Base-by-base conservation (phyloP, 2,329 filamentous ascomycete genomes). In the Fusarium euwallaceae region DNA sequence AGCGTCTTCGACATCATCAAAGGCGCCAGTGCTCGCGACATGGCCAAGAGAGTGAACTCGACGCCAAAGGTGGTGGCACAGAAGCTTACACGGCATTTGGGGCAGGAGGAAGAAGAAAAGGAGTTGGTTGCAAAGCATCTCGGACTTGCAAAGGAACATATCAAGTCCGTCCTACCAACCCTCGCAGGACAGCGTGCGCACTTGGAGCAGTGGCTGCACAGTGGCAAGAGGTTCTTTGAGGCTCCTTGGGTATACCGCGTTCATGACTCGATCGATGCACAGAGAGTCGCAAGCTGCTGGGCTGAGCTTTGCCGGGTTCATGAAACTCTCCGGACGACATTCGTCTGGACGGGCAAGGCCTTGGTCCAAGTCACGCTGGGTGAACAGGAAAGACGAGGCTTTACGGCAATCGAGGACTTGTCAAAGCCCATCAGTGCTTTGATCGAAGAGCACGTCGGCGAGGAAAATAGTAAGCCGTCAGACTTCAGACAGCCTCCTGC, bases 1-100 rank as follows among this genome's bases (percentile, higher is more conserved):
- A 63, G 58, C 4, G 70, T 72, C 2, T 60, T 72, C 8, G 66
- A 73, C 17, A 70, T 72, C n/a, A 73, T 72, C 56, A 72, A 66
- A 4, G 71, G 71, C 0, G 45, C 59, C 0, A 74, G 39, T 12
- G 29, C 67, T 12, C 14, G 20, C 1, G 62, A 73, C 4, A 64
- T 73, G 6, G n/a, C 56, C 2, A 48, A 16, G 22, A 27, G 7
- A 11, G 4, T 17, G 6, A 12, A 11, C 11, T 51, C 22, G 4
- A 29, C 60, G 1, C 60, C n/a, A n/a, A 51, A 51, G 20, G 14
- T 4, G 4, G 14, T 37, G 9, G 20, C 17, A 20, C 29, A 51
- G 4, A 24, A 24, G 1, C 24, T 3, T 3, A 32, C 29, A 32
- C 29, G 8, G 29, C 29, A 32, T 2, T 32, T 10, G 29, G 29